Conservation (phyloP, 768 basidiomycete genomes). For the Coprinopsis sp. region DNA sequence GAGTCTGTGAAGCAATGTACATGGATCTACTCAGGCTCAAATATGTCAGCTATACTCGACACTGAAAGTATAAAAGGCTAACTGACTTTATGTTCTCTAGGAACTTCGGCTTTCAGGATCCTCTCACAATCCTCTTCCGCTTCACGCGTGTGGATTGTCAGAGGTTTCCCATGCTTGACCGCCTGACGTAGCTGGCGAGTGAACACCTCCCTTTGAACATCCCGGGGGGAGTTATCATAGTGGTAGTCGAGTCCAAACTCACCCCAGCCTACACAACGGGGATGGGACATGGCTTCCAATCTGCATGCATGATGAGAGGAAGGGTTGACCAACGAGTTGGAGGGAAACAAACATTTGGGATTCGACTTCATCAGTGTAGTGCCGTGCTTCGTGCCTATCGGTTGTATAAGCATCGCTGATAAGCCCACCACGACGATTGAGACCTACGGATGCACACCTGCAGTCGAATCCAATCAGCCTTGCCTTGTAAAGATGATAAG, state of each 20-base stretch:
- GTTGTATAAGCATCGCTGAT: constrained; percentile 1
- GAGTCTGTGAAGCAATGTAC: constrained; percentile 87
- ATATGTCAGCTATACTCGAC: neutral
- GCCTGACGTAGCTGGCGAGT: constrained; percentile 64
- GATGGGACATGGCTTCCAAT: constrained; percentile 71
- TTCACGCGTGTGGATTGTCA: constrained; percentile 85
- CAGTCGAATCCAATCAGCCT: constrained; percentile 2
- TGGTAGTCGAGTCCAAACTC: constrained; percentile 88
- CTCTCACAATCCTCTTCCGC: constrained; percentile 79
- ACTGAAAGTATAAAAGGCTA: neutral
- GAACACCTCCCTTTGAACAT: constrained; percentile 63
- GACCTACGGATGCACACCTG: constrained; percentile 73
- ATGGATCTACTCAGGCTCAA: constrained; percentile 53
- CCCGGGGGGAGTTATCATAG: constrained; percentile 72
- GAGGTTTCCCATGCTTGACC: constrained; percentile 63
- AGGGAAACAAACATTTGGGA: constrained; percentile 49
- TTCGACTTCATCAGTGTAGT: constrained; percentile 67
- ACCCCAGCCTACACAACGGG: constrained; percentile 83
- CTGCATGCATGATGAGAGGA: constrained; percentile 28
- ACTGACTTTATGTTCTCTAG: constrained; percentile 59
- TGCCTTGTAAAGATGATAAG: neutral
- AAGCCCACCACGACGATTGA: neutral
- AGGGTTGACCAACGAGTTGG: neutral
- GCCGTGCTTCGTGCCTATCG: constrained; percentile 63
- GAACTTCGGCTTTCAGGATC: constrained; percentile 74